These are phyloP conservation scores for Chiua virens DNA, from an alignment of 768 basidiomycete species.

Conservation along the genomic window DNA sequence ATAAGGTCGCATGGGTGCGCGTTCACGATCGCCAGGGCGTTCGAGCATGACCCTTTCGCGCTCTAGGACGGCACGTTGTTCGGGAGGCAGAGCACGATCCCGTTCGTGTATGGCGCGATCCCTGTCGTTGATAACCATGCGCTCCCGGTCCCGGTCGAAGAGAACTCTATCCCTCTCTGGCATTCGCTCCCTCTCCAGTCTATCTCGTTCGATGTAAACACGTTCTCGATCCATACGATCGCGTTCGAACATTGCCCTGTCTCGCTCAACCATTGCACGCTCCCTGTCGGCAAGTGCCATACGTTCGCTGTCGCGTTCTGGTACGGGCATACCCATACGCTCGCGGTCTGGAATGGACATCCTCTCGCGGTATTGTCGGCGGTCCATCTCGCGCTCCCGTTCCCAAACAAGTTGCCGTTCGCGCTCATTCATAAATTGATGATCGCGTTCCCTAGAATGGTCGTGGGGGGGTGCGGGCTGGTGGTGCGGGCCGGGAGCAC, in stretches of 20 bases:
- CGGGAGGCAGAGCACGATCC: conserved; percentile 17
- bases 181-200: conserved; percentile 23
- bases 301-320: conserved; percentile 26
- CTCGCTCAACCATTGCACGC: conserved; percentile 21
- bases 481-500: conserved; percentile 19
- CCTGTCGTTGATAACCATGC: conserved; percentile 22
- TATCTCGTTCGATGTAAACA: conserved; percentile 21
- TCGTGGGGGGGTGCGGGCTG: conserved; percentile 22
- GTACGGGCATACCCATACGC: conserved; percentile 15
- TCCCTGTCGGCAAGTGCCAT: conserved; percentile 19
- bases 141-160: conserved; percentile 27
- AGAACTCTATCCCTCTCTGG: conserved; percentile 21
- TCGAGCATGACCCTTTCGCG: conserved; percentile 23
- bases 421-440: conserved; percentile 18
- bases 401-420: conserved; percentile 30
- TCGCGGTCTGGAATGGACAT: conserved; percentile 22
- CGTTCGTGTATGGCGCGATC: conserved; percentile 26
- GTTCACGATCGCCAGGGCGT: conserved; percentile 27
- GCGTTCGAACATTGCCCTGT: conserved; percentile 23
- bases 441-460: conserved; percentile 25
- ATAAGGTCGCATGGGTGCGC: conserved; percentile 19
- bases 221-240: conserved; percentile 28
- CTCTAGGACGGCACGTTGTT: conserved; percentile 21
- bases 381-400: conserved; percentile 27
- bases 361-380: conserved; percentile 29